A percentile compares a stretch with the other conserved stretches of the same genome.
These are phyloP conservation scores for Diaporthe aspalathi DNA, from an alignment of 2,329 filamentous ascomycete species.

Conservation along the genomic window DNA sequence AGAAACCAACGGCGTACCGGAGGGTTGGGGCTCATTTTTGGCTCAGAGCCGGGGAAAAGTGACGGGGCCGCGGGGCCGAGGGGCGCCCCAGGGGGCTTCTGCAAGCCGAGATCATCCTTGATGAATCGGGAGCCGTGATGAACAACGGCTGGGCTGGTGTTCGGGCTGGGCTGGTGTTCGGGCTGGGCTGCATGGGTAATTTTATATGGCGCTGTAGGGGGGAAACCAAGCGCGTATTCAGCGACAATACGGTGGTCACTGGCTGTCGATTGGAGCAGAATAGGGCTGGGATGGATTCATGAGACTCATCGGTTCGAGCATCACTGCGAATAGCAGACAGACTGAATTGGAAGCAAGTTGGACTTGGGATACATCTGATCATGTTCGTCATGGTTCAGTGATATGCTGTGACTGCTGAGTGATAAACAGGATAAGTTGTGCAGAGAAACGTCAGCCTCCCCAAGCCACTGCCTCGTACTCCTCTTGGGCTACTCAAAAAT, in stretches of 20 bases:
- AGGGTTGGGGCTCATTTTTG: constrained; percentile 5
- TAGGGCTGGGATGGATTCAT: background rate
- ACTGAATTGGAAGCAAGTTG: constrained; percentile 1
- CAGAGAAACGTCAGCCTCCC: background rate
- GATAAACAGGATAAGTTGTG: too few species aligned
- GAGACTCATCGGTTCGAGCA: background rate
- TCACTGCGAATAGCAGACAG: constrained; percentile 7
- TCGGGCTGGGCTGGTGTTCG: too few species aligned
- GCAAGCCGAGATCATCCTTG: background rate
- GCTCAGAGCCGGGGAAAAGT: constrained; percentile 18
- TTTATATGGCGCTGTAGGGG: constrained; percentile 12
- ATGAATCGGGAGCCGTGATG: constrained; percentile 19
- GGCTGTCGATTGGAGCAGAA: background rate
- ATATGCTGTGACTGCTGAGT: background rate
- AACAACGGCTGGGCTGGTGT: constrained; percentile 6
- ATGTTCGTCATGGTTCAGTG: background rate
- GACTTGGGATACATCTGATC: background rate
- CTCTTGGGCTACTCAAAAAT: background rate
- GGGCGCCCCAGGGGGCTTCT: background rate
- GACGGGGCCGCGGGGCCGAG: background rate
- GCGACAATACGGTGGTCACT: background rate
- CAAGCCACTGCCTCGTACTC: background rate
- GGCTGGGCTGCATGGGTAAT: constrained; percentile 18
- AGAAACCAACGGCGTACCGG: constrained; percentile 20
- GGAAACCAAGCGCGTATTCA: background rate